Base-by-base conservation (phyloP, 345 rosid species). In the Eucalyptus regnans region DNA sequence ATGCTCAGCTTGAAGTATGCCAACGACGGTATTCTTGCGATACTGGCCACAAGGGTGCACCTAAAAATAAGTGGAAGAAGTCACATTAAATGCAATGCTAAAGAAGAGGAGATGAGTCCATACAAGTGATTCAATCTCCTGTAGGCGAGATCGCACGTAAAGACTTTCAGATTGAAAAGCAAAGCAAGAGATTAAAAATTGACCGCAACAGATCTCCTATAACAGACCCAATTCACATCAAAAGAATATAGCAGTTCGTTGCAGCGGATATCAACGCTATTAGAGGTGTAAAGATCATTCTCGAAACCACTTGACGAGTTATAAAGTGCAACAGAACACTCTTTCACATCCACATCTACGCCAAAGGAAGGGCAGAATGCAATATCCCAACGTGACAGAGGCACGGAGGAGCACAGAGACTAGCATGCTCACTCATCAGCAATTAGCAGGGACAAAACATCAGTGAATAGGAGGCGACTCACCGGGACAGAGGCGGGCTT, bases 21-120 rank as follows among this genome's bases (percentile, higher is more conserved):
- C 99, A 90, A 94, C 95, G 87, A 98, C 93, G 4, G 98, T 96
- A 93, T 98, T 98, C 94, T 97, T 97, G 68, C 98, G 96, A 89
- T 98, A 98, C 88, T 98, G 98, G 86, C 98, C 99, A 93, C 98
- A 95, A 31, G 98, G 99, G 93, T 98, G 99, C 88, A 97, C 99
- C 99, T 98, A 91, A 89, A 43, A 15, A 88, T 25, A 66, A 27
- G 41, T 87, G 71, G 49, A 88, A 37, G 83, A 43, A 90, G 88
- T 83, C 89, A 4, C 87, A 64, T 68, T 31, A 49, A 15, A 33
- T 17, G 29, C 46, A 37, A 71, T 37, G 46, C 27, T 50, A 86
- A 48, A 86, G 25, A 86, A 54, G 48, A 44, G 33, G 52, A 85
- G 56, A 85, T 25, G 52, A 49, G 87, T 54, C 87, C 52, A 86